Conservation (phyloP, 176 grass and related monocot genomes). For the Canna indica region DNA sequence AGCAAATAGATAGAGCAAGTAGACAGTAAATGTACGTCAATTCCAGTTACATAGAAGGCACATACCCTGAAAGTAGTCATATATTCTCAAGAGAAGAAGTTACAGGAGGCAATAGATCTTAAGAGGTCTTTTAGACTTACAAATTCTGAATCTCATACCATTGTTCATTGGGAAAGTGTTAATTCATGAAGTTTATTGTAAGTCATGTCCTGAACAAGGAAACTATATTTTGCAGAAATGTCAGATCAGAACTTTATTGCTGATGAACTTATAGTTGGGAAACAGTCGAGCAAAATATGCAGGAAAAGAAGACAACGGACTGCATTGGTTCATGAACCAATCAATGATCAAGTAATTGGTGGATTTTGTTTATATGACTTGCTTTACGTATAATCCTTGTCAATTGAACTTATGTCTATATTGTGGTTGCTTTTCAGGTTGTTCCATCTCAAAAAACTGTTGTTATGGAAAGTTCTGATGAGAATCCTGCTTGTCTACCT, state of each 20-base stretch:
- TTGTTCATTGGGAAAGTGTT: not conserved
- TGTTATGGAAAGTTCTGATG: not conserved
- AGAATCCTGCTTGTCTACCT: not conserved
- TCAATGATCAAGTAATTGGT: constrained; percentile 39
- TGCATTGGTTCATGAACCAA: constrained; percentile 7
- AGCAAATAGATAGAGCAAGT: too few relatives aligned
- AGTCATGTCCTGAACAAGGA: not conserved
- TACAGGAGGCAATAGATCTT: too few relatives aligned
- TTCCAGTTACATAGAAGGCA: too few relatives aligned
- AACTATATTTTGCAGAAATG: constrained; percentile 48
- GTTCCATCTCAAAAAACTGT: constrained; percentile 15
- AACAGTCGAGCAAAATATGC: constrained; percentile 33
- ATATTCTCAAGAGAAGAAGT: too few relatives aligned
- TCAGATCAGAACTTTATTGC: constrained; percentile 88
- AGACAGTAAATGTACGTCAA: too few relatives aligned
- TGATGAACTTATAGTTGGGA: constrained; percentile 35
- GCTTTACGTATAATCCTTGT: not conserved
- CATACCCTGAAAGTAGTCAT: too few relatives aligned
- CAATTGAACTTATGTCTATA: not conserved
- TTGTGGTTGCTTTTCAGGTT: constrained; percentile 23
- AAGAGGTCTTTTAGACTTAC: too few relatives aligned
- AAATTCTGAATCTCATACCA: not conserved
- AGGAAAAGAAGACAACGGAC: constrained; percentile 37
- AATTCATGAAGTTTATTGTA: not conserved
- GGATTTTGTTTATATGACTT: not conserved